Evolutionary conservation across 23 red algal species (phyloP).

Genomic region (Gracilaria vermiculophylla): DNA sequence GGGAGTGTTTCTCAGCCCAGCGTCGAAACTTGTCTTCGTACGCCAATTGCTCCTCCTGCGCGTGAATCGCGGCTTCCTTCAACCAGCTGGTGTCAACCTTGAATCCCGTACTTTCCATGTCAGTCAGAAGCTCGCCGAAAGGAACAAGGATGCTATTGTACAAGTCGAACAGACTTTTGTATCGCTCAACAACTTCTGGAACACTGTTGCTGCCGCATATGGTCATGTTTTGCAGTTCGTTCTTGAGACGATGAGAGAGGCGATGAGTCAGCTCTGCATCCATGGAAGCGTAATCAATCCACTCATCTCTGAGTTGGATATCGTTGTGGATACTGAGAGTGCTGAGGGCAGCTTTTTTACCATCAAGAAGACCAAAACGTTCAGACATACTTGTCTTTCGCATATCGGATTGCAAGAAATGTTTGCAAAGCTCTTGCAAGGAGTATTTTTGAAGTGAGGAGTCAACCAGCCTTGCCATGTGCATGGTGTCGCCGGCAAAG

Average conservation of each 20-base stretch:
- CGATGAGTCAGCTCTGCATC: slow-evolving; percentile 83
- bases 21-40: slow-evolving; percentile 62
- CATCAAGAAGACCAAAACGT: slow-evolving; percentile 40
- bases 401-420: slow-evolving; percentile 29
- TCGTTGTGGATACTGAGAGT: slow-evolving; percentile 55
- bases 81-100: slow-evolving; percentile 77
- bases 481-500: slow-evolving; percentile 94
- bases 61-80: slow-evolving; percentile 29
- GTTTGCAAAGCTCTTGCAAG: slow-evolving; percentile 55
- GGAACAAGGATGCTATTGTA: slow-evolving; percentile 67
- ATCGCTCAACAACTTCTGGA: slow-evolving; percentile 13
- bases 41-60: slow-evolving; percentile 22
- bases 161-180: slow-evolving; percentile 55
- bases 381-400: slow-evolving; percentile 57
- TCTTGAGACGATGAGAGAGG: slow-evolving; percentile 15
- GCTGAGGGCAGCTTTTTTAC: slow-evolving; percentile 62
- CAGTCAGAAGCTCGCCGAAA: slow-evolving; percentile 82
- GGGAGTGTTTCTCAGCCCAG: slow-evolving; percentile 58
- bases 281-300: slow-evolving; percentile 80
- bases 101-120: slow-evolving; percentile 89
- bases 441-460: slow-evolving; percentile 64
- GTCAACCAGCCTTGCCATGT: slow-evolving; percentile 81
- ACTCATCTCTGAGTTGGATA: slow-evolving; percentile 23
- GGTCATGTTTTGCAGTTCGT: slow-evolving; percentile 12
- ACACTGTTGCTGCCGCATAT: slow-evolving; percentile 32